Evolutionary conservation across 1,284 basidiomycete species (phyloP).

Genomic region (Trametes pubescens): DNA sequence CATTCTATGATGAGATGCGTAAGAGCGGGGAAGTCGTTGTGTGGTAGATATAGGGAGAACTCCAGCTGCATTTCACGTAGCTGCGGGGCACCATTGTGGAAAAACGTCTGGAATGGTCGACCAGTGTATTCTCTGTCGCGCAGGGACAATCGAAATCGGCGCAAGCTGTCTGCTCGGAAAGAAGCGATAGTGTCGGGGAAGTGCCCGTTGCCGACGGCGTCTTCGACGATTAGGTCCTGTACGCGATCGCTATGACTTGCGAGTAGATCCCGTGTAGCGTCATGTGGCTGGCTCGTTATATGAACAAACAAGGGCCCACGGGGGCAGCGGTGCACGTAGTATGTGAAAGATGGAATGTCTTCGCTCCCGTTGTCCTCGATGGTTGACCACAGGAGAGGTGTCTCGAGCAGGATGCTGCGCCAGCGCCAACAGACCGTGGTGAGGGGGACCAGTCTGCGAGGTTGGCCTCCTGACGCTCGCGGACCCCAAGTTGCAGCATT

Average conservation of each 20-base stretch:
- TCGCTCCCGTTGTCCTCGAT: not conserved
- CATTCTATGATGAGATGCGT: not conserved
- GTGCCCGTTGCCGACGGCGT: not conserved
- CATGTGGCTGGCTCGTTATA: not conserved
- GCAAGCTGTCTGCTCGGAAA: not conserved
- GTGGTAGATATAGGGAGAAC: not conserved
- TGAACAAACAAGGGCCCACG: not conserved
- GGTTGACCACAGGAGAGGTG: not conserved
- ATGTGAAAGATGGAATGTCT: not conserved
- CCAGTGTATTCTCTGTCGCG: not conserved
- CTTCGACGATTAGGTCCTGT: not conserved
- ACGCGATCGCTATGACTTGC: not conserved
- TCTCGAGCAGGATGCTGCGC: not conserved
- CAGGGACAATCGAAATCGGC: not conserved
- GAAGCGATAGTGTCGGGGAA: not conserved
- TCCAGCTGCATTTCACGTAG: not conserved
- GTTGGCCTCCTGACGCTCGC: not conserved
- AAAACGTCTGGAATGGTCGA: not conserved
- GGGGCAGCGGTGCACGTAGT: not conserved
- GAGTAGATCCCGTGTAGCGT: not conserved
- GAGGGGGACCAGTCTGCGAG: not conserved
- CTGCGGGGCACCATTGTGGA: not conserved
- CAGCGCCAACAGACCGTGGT: not conserved
- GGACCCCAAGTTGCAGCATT: too few relatives aligned
- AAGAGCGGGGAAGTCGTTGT: not conserved